Base-by-base conservation (phyloP, 495 filamentous ascomycete genomes). In the Wilcoxina mikolae region DNA sequence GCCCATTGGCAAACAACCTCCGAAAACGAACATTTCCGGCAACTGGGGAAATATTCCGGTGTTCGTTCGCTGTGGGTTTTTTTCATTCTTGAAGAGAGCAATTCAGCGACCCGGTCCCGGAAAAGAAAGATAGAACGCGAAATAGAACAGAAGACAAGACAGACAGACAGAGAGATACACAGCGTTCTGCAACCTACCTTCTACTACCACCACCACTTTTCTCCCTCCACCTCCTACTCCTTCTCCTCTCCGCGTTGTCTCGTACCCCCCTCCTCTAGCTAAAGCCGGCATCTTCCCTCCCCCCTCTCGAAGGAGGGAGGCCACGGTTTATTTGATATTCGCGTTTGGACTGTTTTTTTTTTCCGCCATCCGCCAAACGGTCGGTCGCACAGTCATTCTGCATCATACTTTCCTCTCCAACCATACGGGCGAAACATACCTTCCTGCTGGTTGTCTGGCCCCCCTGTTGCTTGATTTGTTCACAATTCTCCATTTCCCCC, bases 391-490 rank as follows among this genome's bases (percentile, higher is more conserved):
- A 41, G 51, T 51, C 60, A 50, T 52, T 59, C 57, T 41, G 22
- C 7, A 43, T 43, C 39, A 9, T 43, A 18, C 17, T 33, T 31
- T 29, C 20, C 51, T 49, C 51, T 56, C 55, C 45, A 59, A 54
- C 51, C 60, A 51, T 33, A 56, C 59, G 45, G 60, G 60, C 52
- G 58, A 56, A 55, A 43, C 39, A 43, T 9, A 10, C 39, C 39
- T 43, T 43, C 39, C 31, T 5, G 27, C 24, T 12, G 7, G 24
- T 11, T 49, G 45, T 39, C 53, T 51, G 57, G 39, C 25, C n/a
- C 43, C 57, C 47, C 48, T 61, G 57, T 42, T 47, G 31, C 57
- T 58, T 47, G 26, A 61, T 61, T 60, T 50, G 57, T 60, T 47
- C 24, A 39, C 46, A 59, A 18, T 26, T 17, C 28, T 43, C 35